These are phyloP conservation scores for Botrytis fragariae DNA, from an alignment of 2,329 filamentous ascomycete species.

Conservation along the genomic window DNA sequence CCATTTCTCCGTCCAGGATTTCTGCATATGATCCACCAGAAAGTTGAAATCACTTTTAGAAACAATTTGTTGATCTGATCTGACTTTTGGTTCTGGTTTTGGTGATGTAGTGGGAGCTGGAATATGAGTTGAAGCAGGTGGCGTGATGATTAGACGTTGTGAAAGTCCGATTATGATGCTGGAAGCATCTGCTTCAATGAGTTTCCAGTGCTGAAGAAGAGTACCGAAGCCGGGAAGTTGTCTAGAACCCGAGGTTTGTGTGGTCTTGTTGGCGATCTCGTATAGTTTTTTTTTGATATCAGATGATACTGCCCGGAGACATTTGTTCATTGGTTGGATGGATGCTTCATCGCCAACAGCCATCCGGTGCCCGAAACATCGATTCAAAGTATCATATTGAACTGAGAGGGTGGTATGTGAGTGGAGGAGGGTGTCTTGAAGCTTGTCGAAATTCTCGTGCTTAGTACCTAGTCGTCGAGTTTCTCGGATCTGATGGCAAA, in stretches of 20 bases:
- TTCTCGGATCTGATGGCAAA: conserved; percentile 10
- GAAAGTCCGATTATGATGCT: conserved; percentile 5
- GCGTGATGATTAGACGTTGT: conserved; percentile 17
- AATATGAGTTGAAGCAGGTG: neutral
- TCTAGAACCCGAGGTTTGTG: neutral
- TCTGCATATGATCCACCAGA: conserved; percentile 5
- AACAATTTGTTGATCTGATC: conserved; percentile 4
- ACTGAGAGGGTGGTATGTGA: neutral
- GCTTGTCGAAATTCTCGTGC: conserved; percentile 15
- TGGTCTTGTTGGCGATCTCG: neutral
- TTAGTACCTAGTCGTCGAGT: conserved; percentile 14
- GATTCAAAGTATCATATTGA: conserved; percentile 4
- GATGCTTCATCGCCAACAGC: conserved; percentile 9
- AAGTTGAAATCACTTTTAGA: neutral
- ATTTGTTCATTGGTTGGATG: neutral
- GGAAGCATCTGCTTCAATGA: conserved; percentile 4
- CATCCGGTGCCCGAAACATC: conserved; percentile 12
- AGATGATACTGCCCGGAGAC: conserved; percentile 7
- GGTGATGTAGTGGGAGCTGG: neutral
- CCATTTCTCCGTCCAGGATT: conserved; percentile 11
- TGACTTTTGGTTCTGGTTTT: neutral
- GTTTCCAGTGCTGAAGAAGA: conserved; percentile 15
- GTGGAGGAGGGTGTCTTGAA: neutral
- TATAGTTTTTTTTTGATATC: conserved; percentile 13
- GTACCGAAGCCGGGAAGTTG: conserved; percentile 6